Base-by-base conservation (phyloP, 371 early-diverging fungal species). In the Dinochytrium kinnereticum region DNA sequence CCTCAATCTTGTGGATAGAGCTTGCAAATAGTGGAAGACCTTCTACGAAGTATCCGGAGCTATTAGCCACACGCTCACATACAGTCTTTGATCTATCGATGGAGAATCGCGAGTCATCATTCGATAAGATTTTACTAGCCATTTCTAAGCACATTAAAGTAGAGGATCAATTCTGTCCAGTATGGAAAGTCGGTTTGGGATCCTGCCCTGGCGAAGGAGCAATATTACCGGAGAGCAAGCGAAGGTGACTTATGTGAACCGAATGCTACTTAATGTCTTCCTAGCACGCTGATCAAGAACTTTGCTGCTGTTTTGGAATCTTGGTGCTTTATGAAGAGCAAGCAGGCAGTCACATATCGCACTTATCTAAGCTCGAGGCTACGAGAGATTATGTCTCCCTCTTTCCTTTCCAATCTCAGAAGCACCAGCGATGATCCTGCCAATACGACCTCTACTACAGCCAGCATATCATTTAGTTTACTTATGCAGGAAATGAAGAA, bases 41-140 rank as follows among this genome's bases (percentile, higher is more conserved):
- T 10, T 77, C 77, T 10, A 21, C 31, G 19, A 53, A 59, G 38
- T 71, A 69, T 53, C 77, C 73, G 0, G 37, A 65, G 15, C 39
- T 77, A 31, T 49, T 57, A 28, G n/a, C 28, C 2, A 70, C 75
- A 0, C 67, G 68, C 1, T 51, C 68, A 0, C 79, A 79, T 33
- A 3, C 68, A 1, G 77, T 79, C 19, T 70, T 70, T 26, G 78
- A 76, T 37, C 49, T 81, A 31, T 19, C 73, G 0, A 7, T 79
- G 15, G 64, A 19, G 28, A 74, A 73, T 38, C 77, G 82, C 40
- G 82, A 81, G 68, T 39, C 51, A 13, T 64, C 64, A 28, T 81
- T 64, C 70, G 64, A 37, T 24, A 70, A 75, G 36, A 53, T 81
- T 24, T 53, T 64, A 24, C 64, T 28, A 0, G 55, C 61, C 13